Conservation (phyloP, 169 alveolate genomes). For the Toxoplasma gondii region DNA sequence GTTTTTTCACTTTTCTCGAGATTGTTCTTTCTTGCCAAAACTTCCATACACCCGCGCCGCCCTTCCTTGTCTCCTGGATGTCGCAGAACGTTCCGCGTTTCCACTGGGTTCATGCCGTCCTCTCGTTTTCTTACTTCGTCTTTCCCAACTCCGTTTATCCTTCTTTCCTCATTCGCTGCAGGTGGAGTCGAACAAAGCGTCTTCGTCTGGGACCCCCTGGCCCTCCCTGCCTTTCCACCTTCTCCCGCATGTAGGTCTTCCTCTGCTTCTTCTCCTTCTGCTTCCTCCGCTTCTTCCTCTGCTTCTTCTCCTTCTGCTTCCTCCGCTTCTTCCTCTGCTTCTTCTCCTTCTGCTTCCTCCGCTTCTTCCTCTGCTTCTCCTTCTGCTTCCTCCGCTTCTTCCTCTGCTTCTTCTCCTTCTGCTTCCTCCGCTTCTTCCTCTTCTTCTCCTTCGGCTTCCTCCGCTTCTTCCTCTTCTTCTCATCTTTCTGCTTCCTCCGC, state of each 20-base stretch:
- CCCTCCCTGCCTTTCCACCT: conserved; percentile 55
- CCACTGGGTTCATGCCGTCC: no score
- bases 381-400: neutral
- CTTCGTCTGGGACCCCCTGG: conserved; percentile 58
- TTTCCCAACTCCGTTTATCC: no score
- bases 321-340: neutral
- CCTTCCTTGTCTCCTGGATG: no score
- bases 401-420: neutral
- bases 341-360: neutral
- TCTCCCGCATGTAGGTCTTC: neutral
- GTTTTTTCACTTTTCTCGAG: no score
- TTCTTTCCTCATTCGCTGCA: neutral
- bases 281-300: neutral
- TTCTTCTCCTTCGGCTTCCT: neutral
- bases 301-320: neutral
- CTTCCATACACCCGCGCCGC: no score
- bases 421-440: neutral
- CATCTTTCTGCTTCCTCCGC: no score
- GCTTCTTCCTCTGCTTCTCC: neutral
- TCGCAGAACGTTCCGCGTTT: no score
- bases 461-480: no score
- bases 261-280: neutral
- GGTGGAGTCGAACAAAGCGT: conserved; percentile 66
- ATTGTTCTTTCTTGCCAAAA: no score
- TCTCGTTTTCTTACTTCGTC: no score